phyloP scores from a whole-genome alignment of 305 asterid genomes.

The Fraxinus floribunda region DNA sequence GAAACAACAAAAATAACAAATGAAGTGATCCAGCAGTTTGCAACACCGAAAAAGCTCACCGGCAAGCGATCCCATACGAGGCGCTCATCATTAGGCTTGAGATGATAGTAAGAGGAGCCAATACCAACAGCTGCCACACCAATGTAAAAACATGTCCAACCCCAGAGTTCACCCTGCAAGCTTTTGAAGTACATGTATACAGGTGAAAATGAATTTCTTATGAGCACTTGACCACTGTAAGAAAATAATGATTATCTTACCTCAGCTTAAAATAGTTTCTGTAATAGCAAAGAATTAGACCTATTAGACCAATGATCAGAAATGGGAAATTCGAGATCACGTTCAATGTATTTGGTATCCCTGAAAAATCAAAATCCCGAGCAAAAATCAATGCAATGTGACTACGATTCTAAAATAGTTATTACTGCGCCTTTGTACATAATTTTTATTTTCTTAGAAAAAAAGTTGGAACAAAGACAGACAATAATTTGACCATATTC shows the following conservation, averaged over 20 bases:
- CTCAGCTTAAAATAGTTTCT: conserved; percentile 86
- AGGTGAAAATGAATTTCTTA: not conserved
- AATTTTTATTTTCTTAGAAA: not conserved
- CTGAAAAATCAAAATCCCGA: conserved; percentile 40
- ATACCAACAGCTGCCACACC: conserved; percentile 89
- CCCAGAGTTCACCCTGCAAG: conserved; percentile 82
- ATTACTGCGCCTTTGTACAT: not conserved
- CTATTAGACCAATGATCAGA: conserved; percentile 69
- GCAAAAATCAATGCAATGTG: conserved; percentile 1
- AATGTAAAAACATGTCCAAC: conserved; percentile 79
- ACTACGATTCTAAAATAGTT: not conserved
- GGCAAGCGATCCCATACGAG: conserved; percentile 99
- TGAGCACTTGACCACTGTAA: not conserved
- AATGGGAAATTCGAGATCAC: conserved; percentile 93
- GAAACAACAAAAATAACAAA: conserved; percentile 3
- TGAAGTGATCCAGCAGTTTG: conserved; percentile 17
- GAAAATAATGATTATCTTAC: conserved; percentile 34
- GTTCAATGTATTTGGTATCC: conserved; percentile 82
- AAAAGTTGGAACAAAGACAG: not conserved
- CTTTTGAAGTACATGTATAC: conserved; percentile 34
- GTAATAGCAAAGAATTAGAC: conserved; percentile 75
- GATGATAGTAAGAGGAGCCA: conserved; percentile 95
- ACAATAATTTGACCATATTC: not conserved
- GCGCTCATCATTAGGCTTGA: conserved; percentile 75
- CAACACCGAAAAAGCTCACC: conserved; percentile 44